A percentile compares a stretch with the other conserved stretches of the same genome.
phyloP scores from a whole-genome alignment of 495 filamentous ascomycete species.

The Aspergillus saccharolyticus region DNA sequence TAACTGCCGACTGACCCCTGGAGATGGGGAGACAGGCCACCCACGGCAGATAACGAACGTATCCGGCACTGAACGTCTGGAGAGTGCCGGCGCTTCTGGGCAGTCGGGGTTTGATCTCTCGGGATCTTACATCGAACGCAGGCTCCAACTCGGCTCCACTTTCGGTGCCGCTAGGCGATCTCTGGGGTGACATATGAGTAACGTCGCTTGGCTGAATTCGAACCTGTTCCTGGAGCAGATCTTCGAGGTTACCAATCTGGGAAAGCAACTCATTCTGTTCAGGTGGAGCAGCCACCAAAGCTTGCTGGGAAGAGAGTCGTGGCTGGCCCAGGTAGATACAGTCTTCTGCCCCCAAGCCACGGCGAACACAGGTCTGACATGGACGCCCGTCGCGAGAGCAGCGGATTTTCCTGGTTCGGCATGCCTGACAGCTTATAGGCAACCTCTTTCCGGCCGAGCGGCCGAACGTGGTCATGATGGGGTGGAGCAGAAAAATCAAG shows the following conservation, averaged over 20 bases:
- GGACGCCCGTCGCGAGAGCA: constrained; percentile 40
- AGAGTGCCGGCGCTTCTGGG: constrained; percentile 27
- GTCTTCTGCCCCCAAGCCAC: constrained; percentile 38
- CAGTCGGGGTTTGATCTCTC: constrained; percentile 19
- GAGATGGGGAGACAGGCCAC: constrained; percentile 26
- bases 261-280: constrained; percentile 35
- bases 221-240: constrained; percentile 34
- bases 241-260: constrained; percentile 37
- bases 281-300: constrained; percentile 19
- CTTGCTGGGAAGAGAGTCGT: constrained; percentile 32
- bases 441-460: constrained; percentile 34
- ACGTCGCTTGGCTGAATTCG: constrained; percentile 16
- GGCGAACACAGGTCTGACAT: constrained; percentile 38
- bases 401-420: constrained; percentile 37
- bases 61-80: constrained; percentile 34
- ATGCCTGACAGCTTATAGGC: constrained; percentile 41
- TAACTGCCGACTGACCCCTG: constrained; percentile 26
- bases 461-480: constrained; percentile 12
- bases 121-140: constrained; percentile 15
- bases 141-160: constrained; percentile 32
- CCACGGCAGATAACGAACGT: constrained; percentile 39
- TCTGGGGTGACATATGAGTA: constrained; percentile 31
- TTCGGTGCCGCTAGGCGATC: constrained; percentile 27
- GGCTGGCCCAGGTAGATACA: constrained; percentile 41
- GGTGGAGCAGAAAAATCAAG: not conserved